A percentile compares a stretch with the other conserved stretches of the same genome.
Conservation (phyloP, 345 rosid genomes). For the Alliaria petiolata region DNA sequence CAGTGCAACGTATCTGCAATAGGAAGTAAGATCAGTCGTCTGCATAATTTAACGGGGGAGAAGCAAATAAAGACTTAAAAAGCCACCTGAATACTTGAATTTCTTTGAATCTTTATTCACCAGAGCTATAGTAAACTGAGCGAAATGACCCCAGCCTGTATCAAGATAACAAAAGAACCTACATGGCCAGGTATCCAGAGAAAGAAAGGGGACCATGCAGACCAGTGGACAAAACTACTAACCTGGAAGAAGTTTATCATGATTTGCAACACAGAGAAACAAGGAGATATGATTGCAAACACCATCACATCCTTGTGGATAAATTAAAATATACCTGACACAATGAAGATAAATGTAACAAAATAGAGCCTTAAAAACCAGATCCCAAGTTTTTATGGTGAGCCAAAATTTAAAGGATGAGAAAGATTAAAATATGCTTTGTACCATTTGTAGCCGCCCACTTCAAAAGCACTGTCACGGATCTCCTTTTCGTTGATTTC, state of each 20-base stretch:
- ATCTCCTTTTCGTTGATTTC: constrained; percentile 89
- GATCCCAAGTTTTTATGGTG: neutral
- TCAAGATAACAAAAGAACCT: constrained; percentile 15
- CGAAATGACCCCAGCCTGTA: constrained; percentile 99
- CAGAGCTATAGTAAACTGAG: constrained; percentile 98
- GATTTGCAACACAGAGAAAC: no score
- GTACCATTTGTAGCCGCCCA: constrained; percentile 97
- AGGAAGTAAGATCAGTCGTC: constrained; percentile 27
- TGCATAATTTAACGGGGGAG: neutral
- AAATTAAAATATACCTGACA: constrained; percentile 92
- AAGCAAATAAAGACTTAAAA: neutral
- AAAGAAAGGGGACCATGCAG: neutral
- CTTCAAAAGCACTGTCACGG: constrained; percentile 74
- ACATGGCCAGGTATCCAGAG: constrained; percentile 2
- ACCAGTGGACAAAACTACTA: constrained; percentile 17
- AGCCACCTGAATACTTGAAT: constrained; percentile 78
- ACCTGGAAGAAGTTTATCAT: constrained; percentile 99
- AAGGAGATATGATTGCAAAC: constrained; percentile 93
- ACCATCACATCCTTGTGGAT: constrained; percentile 99
- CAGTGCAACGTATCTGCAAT: constrained; percentile 91
- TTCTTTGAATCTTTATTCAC: constrained; percentile 84
- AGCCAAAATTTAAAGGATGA: neutral
- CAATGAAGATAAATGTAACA: neutral
- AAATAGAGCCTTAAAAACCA: neutral
- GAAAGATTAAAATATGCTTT: constrained; percentile 14